Evolutionary conservation across 768 basidiomycete genomes (phyloP).

Genomic region (Pulveroboletus sp.): DNA sequence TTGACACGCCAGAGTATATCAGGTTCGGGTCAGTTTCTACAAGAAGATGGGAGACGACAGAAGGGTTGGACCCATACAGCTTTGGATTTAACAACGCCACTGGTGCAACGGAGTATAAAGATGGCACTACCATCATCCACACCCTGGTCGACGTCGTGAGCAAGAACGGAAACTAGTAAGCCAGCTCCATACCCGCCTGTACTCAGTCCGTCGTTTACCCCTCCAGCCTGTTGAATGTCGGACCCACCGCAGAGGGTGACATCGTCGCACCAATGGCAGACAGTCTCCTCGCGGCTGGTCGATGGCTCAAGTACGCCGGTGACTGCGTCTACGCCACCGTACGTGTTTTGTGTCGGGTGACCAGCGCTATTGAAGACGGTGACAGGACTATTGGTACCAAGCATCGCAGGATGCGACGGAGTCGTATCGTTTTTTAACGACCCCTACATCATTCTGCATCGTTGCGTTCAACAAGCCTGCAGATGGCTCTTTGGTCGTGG

Average conservation of each 20-base stretch:
- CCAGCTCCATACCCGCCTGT: not conserved
- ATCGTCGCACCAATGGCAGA: conserved; percentile 46
- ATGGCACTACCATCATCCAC: conserved; percentile 44
- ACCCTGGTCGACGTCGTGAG: conserved; percentile 53
- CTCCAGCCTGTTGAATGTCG: conserved; percentile 45
- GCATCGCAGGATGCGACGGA: conserved; percentile 35
- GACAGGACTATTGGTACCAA: conserved; percentile 46
- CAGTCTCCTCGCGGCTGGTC: conserved; percentile 46
- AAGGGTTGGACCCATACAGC: conserved; percentile 52
- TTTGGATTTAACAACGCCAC: conserved; percentile 47
- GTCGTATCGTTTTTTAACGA: conserved; percentile 45
- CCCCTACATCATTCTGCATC: conserved; percentile 48
- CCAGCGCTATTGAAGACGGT: not conserved
- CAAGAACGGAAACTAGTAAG: conserved; percentile 60
- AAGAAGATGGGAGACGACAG: conserved; percentile 52
- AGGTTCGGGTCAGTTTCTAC: conserved; percentile 44
- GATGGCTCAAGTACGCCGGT: conserved; percentile 48
- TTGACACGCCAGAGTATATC: conserved; percentile 53
- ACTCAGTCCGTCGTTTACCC: not conserved
- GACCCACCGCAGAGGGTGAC: conserved; percentile 51
- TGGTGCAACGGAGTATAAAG: conserved; percentile 42
- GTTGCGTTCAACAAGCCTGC: conserved; percentile 38
- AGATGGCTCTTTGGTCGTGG: conserved; percentile 32
- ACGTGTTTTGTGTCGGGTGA: conserved; percentile 9
- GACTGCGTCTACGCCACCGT: conserved; percentile 52